Evolutionary conservation across 345 rosid species (phyloP), one percentile per base, ranked within the genome.

Genomic region (Hevea brasiliensis): DNA sequence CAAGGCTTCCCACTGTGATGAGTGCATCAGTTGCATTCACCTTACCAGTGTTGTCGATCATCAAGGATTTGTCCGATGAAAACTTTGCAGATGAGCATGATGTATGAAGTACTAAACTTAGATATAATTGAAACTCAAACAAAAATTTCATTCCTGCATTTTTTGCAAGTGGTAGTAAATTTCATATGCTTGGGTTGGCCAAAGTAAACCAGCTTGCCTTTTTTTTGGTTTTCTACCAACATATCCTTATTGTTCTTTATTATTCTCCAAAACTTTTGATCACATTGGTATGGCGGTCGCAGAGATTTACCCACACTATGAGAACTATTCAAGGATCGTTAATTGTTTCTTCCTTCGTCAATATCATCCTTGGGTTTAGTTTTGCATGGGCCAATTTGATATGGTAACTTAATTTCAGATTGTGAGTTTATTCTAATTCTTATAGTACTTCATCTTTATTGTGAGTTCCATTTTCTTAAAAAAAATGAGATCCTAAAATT

Each of bases 1-100:
- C 96, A 60, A 86, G 99, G 81, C 94, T 95, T 82, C 99, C 99
- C 3, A 85, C 96, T 0, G 96, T 95, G 84, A 95, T 95, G 99
- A 89, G 96, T 26, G 92, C 90, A 63, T 93, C 99, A 3, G 70
- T 85, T 51, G 99, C 98, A 0, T 95, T 84, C 77, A 79, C 67
- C 44, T 76, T 95, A 48, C 93, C 99, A 2, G 90, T 95, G 18
- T 64, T 90, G 71, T 90, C 99, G 3, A 91, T 90, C 74, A 86
- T 93, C 70, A 91, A 84, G 77, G 99, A 95, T 81, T 84, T 81
- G 63, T 53, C 74, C 8, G 85, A 86, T 68, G 89, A 79, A 44
- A 82, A 64, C 60, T 84, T 92, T 70, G 3, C 74, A 12, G 61
- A 82, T 15, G 92, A 87, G 68, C 90, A 87, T 61, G 89, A 88